Percentiles rank a stretch among this genome's conserved stretches.
Conservation (phyloP, 2,329 filamentous ascomycete genomes). For the Alternaria infectoria region DNA sequence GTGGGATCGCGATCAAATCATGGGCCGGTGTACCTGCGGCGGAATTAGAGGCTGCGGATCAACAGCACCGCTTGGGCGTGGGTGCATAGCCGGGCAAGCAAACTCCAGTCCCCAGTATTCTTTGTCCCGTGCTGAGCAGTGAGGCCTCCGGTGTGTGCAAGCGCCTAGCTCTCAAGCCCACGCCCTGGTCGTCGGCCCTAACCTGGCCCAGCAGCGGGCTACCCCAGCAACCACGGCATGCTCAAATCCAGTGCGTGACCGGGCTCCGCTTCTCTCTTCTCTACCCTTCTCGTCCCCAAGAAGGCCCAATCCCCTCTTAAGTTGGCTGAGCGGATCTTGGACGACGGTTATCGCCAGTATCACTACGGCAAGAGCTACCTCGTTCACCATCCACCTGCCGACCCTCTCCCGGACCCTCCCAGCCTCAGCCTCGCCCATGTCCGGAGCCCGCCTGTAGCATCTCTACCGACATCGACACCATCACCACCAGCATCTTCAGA, state of each 20-base stretch:
- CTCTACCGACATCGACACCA: conserved; percentile 20
- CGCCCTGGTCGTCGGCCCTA: conserved; percentile 31
- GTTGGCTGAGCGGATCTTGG: conserved; percentile 26
- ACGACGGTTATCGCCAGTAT: conserved; percentile 26
- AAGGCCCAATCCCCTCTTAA: conserved; percentile 39
- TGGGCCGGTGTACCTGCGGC: conserved; percentile 19
- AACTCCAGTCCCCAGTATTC: conserved; percentile 20
- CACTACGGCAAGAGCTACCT: conserved; percentile 34
- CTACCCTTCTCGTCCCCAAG: conserved; percentile 50
- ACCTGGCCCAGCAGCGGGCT: conserved; percentile 34
- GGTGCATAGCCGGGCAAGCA: conserved; percentile 26
- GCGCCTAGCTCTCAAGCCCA: conserved; percentile 32
- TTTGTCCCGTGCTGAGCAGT: conserved; percentile 31
- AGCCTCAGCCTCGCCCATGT: conserved; percentile 22
- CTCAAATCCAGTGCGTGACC: conserved; percentile 47
- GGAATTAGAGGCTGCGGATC: conserved; percentile 27
- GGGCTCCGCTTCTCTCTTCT: conserved; percentile 33
- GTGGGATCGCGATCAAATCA: conserved; percentile 19
- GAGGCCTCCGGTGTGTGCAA: conserved; percentile 34
- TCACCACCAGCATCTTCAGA: conserved; percentile 46
- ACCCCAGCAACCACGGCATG: conserved; percentile 38
- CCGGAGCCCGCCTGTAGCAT: conserved; percentile 25
- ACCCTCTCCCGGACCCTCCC: not conserved
- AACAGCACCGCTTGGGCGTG: conserved; percentile 23
- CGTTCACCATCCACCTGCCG: conserved; percentile 30